Base-by-base conservation (phyloP, 2,329 filamentous ascomycete species). In the Ophiostoma triangulosporum region DNA sequence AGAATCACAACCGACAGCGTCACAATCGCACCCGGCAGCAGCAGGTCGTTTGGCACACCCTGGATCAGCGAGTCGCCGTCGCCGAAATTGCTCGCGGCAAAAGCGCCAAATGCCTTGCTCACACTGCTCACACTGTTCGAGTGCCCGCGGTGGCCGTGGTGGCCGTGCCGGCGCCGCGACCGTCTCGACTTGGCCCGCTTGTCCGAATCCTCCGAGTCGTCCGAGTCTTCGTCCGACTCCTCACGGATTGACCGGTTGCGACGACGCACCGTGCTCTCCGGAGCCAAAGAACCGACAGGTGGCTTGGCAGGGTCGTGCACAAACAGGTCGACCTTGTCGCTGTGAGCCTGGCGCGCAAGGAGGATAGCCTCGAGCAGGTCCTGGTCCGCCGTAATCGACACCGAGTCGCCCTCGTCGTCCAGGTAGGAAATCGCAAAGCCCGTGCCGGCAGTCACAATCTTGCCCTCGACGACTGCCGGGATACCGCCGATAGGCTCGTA, bases 311-410 rank as follows among this genome's bases (percentile, higher is more conserved):
- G 90, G 62, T 98, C 86, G 66, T 98, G 93, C 12, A 97, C 90
- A 62, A 95, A 97, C 15, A 98, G 77, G 63, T 98, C 93, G 20
- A 98, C 93, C 75, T 98, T 98, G 61, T 97, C 93, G 46, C 81
- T 83, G 60, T 75, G 81, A 46, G 79, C 77, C 55, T 86, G 82
- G 56, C 88, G 84, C 4, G 91, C 88, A 27, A 97, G 77, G 20
- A 83, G 75, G 60, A 98, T 88, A 1, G 93, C 89, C 68, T 98
- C 93, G 2, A 93, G 70, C 40, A 98, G 77, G 65, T 98, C 93
- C 59, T 91, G 84, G 64, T 97, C 89, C 0, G 91, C 95, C 11
- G 93, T 98, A 65, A 98, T 95, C 38, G 90, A 95, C 15, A 98
- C 89, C 0, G 88, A 90, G 65, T 98, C 93, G 54, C 93, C 91